These are phyloP conservation scores for Xylaria sp. DNA, from an alignment of 2,329 filamentous ascomycete genomes.

Conservation along the genomic window DNA sequence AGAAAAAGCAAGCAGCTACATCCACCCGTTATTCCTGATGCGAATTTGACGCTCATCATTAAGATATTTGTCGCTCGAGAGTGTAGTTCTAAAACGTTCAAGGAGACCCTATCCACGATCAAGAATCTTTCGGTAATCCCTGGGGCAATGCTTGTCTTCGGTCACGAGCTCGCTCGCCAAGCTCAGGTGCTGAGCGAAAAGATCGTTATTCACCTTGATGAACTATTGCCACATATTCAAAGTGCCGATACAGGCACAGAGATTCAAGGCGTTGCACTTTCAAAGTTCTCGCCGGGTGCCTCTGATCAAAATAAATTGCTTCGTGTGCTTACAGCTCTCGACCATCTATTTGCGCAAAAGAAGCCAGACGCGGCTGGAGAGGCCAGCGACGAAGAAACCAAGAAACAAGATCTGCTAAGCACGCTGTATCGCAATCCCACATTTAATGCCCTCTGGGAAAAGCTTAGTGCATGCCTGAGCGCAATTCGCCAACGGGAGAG, in stretches of 20 bases:
- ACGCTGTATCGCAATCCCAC: constrained; percentile 90
- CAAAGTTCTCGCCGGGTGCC: constrained; percentile 94
- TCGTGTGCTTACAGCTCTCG: constrained; percentile 89
- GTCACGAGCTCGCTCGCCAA: constrained; percentile 89
- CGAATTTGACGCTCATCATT: constrained; percentile 93
- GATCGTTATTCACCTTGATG: constrained; percentile 84
- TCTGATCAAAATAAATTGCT: constrained; percentile 97
- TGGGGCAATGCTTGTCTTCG: constrained; percentile 88
- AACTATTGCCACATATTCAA: constrained; percentile 85
- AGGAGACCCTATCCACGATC: constrained; percentile 97
- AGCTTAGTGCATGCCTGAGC: constrained; percentile 86
- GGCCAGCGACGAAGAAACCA: constrained; percentile 62
- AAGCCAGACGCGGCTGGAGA: constrained; percentile 59
- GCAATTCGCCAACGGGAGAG: constrained; percentile 92
- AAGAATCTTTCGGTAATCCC: constrained; percentile 96
- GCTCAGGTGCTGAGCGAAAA: constrained; percentile 85
- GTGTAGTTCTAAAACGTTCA: constrained; percentile 97
- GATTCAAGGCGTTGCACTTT: constrained; percentile 90
- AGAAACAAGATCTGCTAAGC: constrained; percentile 86
- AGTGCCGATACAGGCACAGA: constrained; percentile 90
- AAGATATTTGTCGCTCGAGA: constrained; percentile 96
- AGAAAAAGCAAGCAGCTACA: constrained; percentile 71
- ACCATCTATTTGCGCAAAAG: constrained; percentile 90
- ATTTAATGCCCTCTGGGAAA: constrained; percentile 91
- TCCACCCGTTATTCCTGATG: constrained; percentile 85